A percentile compares a stretch with the other conserved stretches of the same genome.
Evolutionary conservation across 2,329 filamentous ascomycete genomes (phyloP).

Genomic region (Colletotrichum spaethianum): DNA sequence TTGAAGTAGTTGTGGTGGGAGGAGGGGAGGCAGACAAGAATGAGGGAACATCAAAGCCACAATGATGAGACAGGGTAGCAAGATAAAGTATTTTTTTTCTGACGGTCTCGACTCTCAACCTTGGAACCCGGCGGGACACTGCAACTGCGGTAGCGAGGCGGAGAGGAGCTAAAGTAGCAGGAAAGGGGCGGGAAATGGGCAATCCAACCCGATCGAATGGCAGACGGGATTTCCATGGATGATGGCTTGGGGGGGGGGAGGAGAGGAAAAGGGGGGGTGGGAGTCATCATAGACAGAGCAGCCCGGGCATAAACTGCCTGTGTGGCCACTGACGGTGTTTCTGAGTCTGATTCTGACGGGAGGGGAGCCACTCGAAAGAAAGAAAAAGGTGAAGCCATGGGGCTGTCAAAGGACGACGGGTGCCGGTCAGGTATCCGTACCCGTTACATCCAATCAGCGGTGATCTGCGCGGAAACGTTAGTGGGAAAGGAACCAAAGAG

Average conservation of each 20-base stretch:
- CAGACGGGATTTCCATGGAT: constrained; percentile 6
- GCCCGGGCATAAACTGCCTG: background rate
- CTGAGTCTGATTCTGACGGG: no score
- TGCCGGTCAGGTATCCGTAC: background rate
- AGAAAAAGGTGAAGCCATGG: background rate
- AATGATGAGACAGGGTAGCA: constrained; percentile 1
- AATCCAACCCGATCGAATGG: background rate
- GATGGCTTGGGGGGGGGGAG: background rate
- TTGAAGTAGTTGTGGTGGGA: background rate
- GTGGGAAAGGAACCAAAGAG: constrained; percentile 6
- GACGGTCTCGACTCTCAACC: background rate
- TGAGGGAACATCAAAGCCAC: background rate
- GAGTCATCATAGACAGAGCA: background rate
- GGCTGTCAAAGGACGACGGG: background rate
- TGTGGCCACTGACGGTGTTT: background rate
- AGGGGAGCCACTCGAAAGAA: background rate
- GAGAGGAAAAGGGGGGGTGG: background rate
- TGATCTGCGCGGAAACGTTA: background rate
- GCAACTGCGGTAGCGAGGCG: background rate
- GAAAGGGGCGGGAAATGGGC: constrained; percentile 6
- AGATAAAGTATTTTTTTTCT: background rate
- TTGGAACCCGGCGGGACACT: constrained; percentile 5
- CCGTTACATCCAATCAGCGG: background rate
- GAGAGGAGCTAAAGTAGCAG: background rate
- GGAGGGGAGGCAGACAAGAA: background rate